These are phyloP conservation scores for Cryptococcus sp. DNA, from an alignment of 1,284 basidiomycete species.

Conservation along the genomic window DNA sequence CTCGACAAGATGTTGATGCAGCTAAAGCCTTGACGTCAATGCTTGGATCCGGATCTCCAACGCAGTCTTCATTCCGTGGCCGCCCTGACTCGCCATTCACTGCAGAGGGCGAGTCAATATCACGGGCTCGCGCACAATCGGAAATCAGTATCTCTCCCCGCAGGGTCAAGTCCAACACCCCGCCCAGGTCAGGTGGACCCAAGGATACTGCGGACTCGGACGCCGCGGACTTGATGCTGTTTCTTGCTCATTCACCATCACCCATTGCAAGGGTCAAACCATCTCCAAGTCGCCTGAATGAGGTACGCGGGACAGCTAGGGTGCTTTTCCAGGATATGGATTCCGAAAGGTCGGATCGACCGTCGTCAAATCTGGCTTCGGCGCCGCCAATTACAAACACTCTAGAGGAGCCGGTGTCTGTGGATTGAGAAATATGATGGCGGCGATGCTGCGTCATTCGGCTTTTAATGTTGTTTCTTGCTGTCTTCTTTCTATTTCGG, in stretches of 20 bases:
- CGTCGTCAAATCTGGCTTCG: slow-evolving; percentile 25
- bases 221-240: slow-evolving; percentile 48
- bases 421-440: neutral
- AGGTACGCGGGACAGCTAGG: slow-evolving; percentile 26
- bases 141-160: neutral
- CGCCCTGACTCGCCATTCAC: neutral
- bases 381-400: slow-evolving; percentile 25
- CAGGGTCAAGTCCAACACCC: neutral
- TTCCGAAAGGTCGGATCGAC: neutral
- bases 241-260: slow-evolving; percentile 45
- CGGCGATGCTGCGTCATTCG: too few relatives aligned
- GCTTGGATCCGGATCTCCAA: slow-evolving; percentile 22
- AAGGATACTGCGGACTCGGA: slow-evolving; percentile 22
- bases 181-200: neutral
- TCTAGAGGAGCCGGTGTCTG: neutral
- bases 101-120: neutral
- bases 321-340: slow-evolving; percentile 39
- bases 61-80: neutral
- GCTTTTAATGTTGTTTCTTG: too few relatives aligned
- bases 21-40: slow-evolving; percentile 42
- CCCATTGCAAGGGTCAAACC: slow-evolving; percentile 14
- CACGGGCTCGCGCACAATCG: neutral
- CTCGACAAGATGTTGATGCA: slow-evolving; percentile 43
- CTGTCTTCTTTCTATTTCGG: too few relatives aligned
- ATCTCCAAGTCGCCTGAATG: slow-evolving; percentile 3